Evolutionary conservation across 306 rosid species (phyloP).

Genomic region (Acacia acuminata): DNA sequence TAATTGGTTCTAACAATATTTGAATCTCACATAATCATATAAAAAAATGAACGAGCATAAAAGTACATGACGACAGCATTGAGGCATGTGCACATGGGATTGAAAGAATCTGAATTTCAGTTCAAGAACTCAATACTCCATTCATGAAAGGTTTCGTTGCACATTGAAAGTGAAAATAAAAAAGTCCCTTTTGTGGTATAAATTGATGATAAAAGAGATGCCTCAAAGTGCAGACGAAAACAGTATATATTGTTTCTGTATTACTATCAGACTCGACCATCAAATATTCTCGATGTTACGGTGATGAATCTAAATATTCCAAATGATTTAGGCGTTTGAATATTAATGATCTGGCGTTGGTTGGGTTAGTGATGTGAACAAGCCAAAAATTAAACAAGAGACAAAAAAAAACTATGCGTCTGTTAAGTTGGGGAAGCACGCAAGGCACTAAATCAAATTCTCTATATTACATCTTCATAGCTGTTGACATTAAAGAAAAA

Average conservation of each 20-base stretch:
- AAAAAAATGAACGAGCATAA: constrained; percentile 6
- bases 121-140: constrained; percentile 42
- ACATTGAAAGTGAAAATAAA: constrained; percentile 12
- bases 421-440: constrained; percentile 41
- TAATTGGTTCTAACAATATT: too few relatives aligned
- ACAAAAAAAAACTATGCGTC: not conserved
- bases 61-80: constrained; percentile 27
- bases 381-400: constrained; percentile 27
- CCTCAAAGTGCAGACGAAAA: not conserved
- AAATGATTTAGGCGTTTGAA: constrained; percentile 36
- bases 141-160: constrained; percentile 33
- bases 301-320: constrained; percentile 31
- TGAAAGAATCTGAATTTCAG: constrained; percentile 35
- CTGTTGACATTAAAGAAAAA: constrained; percentile 3
- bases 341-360: constrained; percentile 32
- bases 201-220: constrained; percentile 27
- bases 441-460: constrained; percentile 32
- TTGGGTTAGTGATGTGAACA: constrained; percentile 43
- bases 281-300: not conserved
- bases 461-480: constrained; percentile 31
- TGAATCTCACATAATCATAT: too few relatives aligned
- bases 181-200: constrained; percentile 16
- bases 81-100: constrained; percentile 45
- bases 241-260: not conserved
- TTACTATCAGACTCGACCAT: not conserved